Base-by-base conservation (phyloP, 345 rosid species). In the Iberis pinnata region DNA sequence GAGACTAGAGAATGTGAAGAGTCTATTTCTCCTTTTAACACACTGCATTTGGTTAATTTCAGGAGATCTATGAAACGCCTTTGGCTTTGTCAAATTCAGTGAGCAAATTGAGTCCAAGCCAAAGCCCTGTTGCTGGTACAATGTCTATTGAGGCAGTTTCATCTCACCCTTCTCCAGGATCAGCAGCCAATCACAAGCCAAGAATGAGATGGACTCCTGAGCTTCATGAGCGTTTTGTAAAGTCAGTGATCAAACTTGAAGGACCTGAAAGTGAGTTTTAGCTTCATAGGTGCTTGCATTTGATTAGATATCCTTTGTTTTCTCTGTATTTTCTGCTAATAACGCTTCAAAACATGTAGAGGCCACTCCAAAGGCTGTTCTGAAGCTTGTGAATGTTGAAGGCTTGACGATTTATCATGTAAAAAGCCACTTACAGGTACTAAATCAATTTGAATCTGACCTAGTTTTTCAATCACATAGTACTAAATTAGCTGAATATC, bases 141-240 rank as follows among this genome's bases (percentile, higher is more conserved):
- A 58, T 74, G 25, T 65, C 80, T 33, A 42, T 67, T 24, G 80
- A 72, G 29, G 71, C 56, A 54, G 72, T 69, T 74, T 63, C 74
- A 35, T 64, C 74, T 63, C 82, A 49, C 33, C 71, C 77, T 36
- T 68, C 78, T 52, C 69, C 82, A 17, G 75, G 61, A 10, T 39
- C 76, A 20, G 62, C 76, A 40, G 52, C 79, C 20, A 77, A 70
- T 12, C 86, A 73, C 64, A 89, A 81, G 68, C 79, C 82, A 37
- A 83, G 95, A 64, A 89, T 86, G 97, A 80, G 97, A 67, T 89
- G 97, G 97, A 86, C 89, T 11, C 89, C 89, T 61, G 86, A 86
- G 72, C 93, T 86, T 61, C 95, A 89, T 12, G 89, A 81, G 43
- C 43, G 73, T 57, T 81, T 81, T 73, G 50, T 86, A 4, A 83